Conservation (phyloP, 163 green algal genomes). For the Chloromonas sp. region DNA sequence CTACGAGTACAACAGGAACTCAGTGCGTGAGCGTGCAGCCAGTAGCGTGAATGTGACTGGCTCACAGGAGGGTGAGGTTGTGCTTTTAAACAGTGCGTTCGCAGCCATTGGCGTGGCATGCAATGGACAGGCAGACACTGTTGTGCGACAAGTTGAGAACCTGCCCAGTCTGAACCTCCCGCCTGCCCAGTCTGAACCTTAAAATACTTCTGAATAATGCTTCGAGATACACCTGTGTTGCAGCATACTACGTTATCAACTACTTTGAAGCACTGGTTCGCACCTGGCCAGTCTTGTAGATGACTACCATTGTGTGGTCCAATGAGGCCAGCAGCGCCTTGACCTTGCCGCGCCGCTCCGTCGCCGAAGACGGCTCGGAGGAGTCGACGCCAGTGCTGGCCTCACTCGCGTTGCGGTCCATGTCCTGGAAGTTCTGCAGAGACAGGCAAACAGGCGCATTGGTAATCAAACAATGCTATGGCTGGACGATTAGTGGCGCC, state of each 20-base stretch:
- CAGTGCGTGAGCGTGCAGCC: too few relatives aligned
- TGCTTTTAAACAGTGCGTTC: too few relatives aligned
- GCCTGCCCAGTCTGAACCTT: too few relatives aligned
- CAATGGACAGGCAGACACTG: constrained; percentile 11
- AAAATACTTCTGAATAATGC: too few relatives aligned
- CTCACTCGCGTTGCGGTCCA: not conserved
- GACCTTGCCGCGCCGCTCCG: constrained; percentile 4
- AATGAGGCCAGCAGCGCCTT: constrained; percentile 16
- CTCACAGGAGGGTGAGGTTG: too few relatives aligned
- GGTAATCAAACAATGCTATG: too few relatives aligned
- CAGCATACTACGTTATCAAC: too few relatives aligned
- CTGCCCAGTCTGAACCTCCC: constrained; percentile 22
- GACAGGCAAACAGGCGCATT: too few relatives aligned
- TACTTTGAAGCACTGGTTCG: constrained; percentile 14
- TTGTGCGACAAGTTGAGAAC: constrained; percentile 43
- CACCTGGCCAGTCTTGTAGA: constrained; percentile 48
- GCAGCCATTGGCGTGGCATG: not conserved
- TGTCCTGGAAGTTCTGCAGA: not conserved
- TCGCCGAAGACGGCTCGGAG: not conserved
- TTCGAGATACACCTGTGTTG: too few relatives aligned
- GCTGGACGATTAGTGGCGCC: too few relatives aligned
- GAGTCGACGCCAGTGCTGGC: not conserved
- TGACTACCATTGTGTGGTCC: constrained; percentile 44
- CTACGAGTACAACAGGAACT: too few relatives aligned
- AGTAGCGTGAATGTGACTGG: too few relatives aligned